These are phyloP conservation scores for Extremus antarcticus DNA, from an alignment of 495 filamentous ascomycete genomes.

Conservation along the genomic window DNA sequence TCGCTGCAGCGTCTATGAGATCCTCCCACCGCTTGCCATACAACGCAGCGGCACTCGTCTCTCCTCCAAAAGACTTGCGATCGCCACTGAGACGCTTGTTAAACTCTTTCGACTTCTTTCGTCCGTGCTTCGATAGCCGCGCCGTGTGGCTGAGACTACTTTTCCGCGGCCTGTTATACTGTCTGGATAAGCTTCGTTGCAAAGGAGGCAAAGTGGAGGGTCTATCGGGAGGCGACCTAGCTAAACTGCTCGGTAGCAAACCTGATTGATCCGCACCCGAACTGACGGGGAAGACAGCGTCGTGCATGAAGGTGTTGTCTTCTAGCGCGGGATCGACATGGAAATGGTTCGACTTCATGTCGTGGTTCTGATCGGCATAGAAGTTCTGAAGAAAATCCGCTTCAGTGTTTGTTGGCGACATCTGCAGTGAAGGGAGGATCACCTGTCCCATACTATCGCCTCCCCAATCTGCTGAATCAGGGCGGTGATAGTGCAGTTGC, in stretches of 20 bases:
- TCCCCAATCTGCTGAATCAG: slow-evolving; percentile 56
- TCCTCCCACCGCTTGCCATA: slow-evolving; percentile 91
- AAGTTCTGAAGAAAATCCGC: slow-evolving; percentile 22
- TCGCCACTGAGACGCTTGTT: slow-evolving; percentile 55
- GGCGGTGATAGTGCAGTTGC: slow-evolving; percentile 73
- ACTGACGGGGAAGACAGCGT: slow-evolving; percentile 34
- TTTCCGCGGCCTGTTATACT: slow-evolving; percentile 60
- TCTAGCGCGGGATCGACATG: slow-evolving; percentile 16
- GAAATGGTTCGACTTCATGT: slow-evolving; percentile 20
- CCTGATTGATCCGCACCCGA: slow-evolving; percentile 45
- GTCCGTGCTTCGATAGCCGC: slow-evolving; percentile 62
- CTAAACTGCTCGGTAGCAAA: slow-evolving; percentile 69
- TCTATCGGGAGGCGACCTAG: slow-evolving; percentile 70
- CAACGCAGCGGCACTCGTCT: slow-evolving; percentile 57
- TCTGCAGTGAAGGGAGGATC: slow-evolving; percentile 17
- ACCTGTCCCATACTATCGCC: slow-evolving; percentile 14
- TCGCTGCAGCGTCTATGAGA: slow-evolving; percentile 81
- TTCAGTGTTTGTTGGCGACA: slow-evolving; percentile 21
- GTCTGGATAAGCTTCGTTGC: slow-evolving; percentile 43
- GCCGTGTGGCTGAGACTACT: slow-evolving; percentile 69
- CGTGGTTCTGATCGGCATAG: slow-evolving; percentile 17
- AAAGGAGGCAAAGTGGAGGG: slow-evolving; percentile 78
- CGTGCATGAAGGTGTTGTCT: slow-evolving; percentile 5
- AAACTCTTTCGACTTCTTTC: slow-evolving; percentile 61
- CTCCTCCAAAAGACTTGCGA: slow-evolving; percentile 58